Base-by-base conservation (phyloP, 257 asterid species). In the Ballota nigra region DNA sequence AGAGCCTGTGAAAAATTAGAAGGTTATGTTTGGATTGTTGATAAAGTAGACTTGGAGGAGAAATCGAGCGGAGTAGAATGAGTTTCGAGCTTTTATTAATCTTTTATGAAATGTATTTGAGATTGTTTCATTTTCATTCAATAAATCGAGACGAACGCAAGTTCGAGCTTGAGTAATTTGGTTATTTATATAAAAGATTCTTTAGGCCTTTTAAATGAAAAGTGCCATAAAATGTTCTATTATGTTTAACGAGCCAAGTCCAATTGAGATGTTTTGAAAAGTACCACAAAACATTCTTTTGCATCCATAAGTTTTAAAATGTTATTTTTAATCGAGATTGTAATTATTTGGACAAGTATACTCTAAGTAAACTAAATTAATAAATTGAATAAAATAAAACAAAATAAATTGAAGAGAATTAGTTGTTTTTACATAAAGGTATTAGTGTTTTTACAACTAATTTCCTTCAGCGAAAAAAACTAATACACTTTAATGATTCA, bases 1-100 rank as follows among this genome's bases (percentile, higher is more conserved):
- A 9, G 83, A 79, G 77, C 47, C 77, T 70, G 76, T 38, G 19
- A 59, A 4, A 24, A 51, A 7, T 1, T 51, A 51, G 11, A 15
- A 45, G 8, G 7, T 1, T 4, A 23, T 4, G 22, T 49, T n/a
- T n/a, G 1, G 22, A 47, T 16, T 4, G 11, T 51, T 51, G 12
- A 41, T 41, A 11, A 18, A 2, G 18, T 43, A 23, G 16, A 26
- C 8, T 34, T 34, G 24, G n/a, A 52, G 34, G 41, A 11, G 8
- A 20, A 63, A 38, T 9, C 16, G 6, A 38, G 45, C 13, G 0
- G 45, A 38, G 12, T 13, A 0, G 20, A 3, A 0, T 36, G 22
- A n/a, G 22, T 2, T 3, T 10, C 19, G 22, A 19, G 5, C 31
- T 53, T 3, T 23, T 49, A 5, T 49, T n/a, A 49, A 49, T n/a